Evolutionary conservation across 192 early-diverging fungal species (phyloP).

Genomic region (Podila epicladia): DNA sequence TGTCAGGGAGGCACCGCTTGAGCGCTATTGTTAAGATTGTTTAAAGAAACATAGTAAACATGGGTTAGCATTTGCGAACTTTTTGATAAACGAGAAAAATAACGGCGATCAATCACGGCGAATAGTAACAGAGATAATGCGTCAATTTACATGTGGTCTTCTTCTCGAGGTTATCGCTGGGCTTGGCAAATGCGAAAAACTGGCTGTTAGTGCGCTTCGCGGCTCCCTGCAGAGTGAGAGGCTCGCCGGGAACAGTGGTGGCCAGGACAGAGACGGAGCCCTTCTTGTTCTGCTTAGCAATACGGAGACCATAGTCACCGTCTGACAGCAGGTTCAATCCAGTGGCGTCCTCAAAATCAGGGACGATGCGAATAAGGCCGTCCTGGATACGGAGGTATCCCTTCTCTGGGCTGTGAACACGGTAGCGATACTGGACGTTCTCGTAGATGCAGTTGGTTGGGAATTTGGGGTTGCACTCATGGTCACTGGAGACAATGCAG

Average conservation of each 20-base stretch:
- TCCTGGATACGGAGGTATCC: neutral
- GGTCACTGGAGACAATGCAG: neutral
- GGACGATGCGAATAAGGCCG: neutral
- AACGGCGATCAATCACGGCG: no score
- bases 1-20: neutral
- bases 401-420: neutral
- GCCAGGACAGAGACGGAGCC: neutral
- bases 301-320: conserved; percentile 6
- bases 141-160: no score
- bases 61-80: no score
- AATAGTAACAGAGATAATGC: no score
- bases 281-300: neutral
- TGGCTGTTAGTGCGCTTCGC: no score
- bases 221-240: neutral
- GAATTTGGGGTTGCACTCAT: neutral
- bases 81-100: no score
- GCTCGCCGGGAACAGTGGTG: neutral
- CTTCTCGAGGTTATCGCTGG: no score
- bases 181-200: no score
- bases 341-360: neutral
- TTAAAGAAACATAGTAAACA: no score
- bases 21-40: no score
- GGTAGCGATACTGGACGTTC: neutral
- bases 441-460: conserved; percentile 2
- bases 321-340: neutral